phyloP scores from a whole-genome alignment of 805 yeast species.

The Candida maesae region DNA sequence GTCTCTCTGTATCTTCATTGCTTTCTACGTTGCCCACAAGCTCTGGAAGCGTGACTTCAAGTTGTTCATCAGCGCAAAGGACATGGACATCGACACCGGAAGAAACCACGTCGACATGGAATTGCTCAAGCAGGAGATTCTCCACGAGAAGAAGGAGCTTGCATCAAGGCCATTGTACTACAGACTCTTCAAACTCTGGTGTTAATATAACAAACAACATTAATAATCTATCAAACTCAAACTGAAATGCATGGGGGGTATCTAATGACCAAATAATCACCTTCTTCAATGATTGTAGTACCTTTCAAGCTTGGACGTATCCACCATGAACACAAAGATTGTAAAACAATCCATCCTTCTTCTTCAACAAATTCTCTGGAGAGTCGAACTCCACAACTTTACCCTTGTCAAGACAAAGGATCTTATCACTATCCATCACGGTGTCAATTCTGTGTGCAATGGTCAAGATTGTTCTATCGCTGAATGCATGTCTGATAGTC shows the following conservation, averaged over 20 bases:
- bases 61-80: conserved; percentile 40
- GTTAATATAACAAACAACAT: conserved; percentile 29
- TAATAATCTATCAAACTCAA: not conserved
- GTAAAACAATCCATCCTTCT: conserved; percentile 68
- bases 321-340: conserved; percentile 53
- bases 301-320: conserved; percentile 14
- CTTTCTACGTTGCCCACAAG: conserved; percentile 56
- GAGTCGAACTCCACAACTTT: conserved; percentile 72
- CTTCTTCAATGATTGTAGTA: no score
- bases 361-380: conserved; percentile 61
- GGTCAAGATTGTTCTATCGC: conserved; percentile 73
- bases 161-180: conserved; percentile 44
- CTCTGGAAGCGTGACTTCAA: conserved; percentile 43
- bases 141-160: conserved; percentile 44
- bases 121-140: conserved; percentile 45
- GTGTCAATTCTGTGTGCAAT: conserved; percentile 85
- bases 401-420: conserved; percentile 74
- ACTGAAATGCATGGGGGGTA: not conserved
- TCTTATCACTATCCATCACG: conserved; percentile 74
- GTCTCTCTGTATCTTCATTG: conserved; percentile 58
- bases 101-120: conserved; percentile 57
- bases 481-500: conserved; percentile 71
- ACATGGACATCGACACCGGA: conserved; percentile 33
- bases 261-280: not conserved
- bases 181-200: conserved; percentile 43